Conservation (phyloP, 306 rosid species). For the Dryas drummondii region DNA sequence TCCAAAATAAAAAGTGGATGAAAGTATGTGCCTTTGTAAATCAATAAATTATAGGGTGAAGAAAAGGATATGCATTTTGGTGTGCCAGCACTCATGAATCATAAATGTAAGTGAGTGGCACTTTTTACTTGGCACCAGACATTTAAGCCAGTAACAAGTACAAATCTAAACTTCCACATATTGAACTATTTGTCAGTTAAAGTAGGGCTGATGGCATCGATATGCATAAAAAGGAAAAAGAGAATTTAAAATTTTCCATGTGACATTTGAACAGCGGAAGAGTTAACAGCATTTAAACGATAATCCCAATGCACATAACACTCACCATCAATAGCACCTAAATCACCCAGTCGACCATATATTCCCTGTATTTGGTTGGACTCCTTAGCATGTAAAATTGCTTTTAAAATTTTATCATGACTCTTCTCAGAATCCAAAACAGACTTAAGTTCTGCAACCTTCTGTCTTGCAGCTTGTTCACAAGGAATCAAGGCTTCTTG, state of each 20-base stretch:
- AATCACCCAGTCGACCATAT: conserved; percentile 97
- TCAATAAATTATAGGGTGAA: not conserved
- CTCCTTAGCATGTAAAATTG: conserved; percentile 79
- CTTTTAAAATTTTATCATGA: conserved; percentile 84
- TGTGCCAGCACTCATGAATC: not conserved
- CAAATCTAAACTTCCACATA: not conserved
- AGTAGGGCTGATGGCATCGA: not conserved
- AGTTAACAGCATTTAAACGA: not conserved
- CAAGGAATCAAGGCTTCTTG: conserved; percentile 78
- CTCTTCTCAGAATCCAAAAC: conserved; percentile 85
- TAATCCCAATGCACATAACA: conserved; percentile 9
- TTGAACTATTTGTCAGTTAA: not conserved
- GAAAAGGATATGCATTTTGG: conserved; percentile 8
- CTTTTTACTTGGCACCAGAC: not conserved
- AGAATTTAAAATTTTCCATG: too few relatives aligned
- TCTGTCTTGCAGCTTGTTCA: conserved; percentile 95
- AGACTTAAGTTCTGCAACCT: conserved; percentile 91
- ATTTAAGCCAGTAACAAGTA: not conserved
- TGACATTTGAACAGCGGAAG: conserved; percentile 10
- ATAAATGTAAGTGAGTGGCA: not conserved
- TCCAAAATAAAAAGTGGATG: conserved; percentile 8
- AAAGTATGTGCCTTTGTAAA: not conserved
- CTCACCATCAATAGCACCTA: conserved; percentile 95
- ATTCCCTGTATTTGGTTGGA: conserved; percentile 75
- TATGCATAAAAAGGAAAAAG: not conserved